phyloP scores from a whole-genome alignment of 1,284 basidiomycete genomes.

The Gomphus sp. region DNA sequence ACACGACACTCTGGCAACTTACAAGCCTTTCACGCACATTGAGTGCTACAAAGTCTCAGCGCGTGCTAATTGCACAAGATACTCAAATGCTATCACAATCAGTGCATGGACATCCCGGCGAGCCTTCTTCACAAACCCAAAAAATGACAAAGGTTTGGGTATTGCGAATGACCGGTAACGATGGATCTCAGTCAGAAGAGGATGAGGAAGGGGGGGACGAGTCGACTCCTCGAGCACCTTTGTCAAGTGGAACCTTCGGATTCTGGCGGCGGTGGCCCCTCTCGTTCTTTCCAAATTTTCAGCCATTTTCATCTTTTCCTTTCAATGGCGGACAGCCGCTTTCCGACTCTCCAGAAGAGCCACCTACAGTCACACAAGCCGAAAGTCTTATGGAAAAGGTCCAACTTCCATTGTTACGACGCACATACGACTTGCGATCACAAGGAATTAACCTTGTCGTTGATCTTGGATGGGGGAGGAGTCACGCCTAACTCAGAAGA shows the following conservation, averaged over 20 bases:
- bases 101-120: conserved; percentile 15
- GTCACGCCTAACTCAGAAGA: background rate
- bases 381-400: background rate
- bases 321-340: conserved; percentile 1
- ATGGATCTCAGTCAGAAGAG: background rate
- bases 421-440: conserved; percentile 59
- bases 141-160: conserved; percentile 5
- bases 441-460: conserved; percentile 62
- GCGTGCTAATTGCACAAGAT: conserved; percentile 31
- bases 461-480: conserved; percentile 56
- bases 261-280: background rate
- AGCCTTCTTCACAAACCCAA: background rate
- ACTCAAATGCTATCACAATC: conserved; percentile 31
- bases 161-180: background rate
- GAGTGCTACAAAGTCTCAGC: conserved; percentile 24
- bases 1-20: conserved; percentile 62
- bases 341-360: background rate
- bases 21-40: conserved; percentile 26
- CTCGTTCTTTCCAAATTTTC: conserved; percentile 5
- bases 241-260: background rate
- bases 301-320: conserved; percentile 2
- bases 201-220: background rate
- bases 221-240: background rate
- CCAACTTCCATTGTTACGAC: conserved; percentile 28
- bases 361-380: background rate